These are phyloP conservation scores for Oxyria digyna DNA, from an alignment of 148 eudicot species.

Conservation along the genomic window DNA sequence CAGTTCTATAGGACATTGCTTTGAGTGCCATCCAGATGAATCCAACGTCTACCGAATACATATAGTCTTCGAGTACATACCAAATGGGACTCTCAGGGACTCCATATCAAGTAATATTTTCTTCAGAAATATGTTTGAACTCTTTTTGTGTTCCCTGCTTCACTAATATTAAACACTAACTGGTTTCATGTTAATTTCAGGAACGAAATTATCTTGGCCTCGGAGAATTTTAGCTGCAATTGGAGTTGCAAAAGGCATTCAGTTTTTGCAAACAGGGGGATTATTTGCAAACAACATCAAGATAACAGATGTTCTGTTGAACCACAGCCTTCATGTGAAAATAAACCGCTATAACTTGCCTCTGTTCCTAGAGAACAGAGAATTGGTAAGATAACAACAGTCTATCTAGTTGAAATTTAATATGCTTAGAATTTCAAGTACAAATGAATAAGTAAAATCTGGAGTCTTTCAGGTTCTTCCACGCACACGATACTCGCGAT, in stretches of 20 bases:
- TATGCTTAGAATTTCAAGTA: neutral
- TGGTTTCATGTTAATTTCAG: neutral
- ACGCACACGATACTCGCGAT: neutral
- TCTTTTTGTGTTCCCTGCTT: no score
- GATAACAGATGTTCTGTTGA: conserved; percentile 58
- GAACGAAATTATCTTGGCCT: conserved; percentile 48
- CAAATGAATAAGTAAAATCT: neutral
- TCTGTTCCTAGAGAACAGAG: conserved; percentile 36
- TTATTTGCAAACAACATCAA: conserved; percentile 48
- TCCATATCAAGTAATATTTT: conserved; percentile 41
- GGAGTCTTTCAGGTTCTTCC: neutral
- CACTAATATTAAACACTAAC: neutral
- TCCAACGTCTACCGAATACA: conserved; percentile 35
- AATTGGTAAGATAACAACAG: conserved; percentile 21
- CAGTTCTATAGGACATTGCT: conserved; percentile 72
- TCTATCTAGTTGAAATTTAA: neutral
- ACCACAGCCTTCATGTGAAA: conserved; percentile 57
- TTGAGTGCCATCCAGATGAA: conserved; percentile 57
- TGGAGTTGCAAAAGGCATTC: conserved; percentile 66
- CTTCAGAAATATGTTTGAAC: neutral
- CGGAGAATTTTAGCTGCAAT: conserved; percentile 55
- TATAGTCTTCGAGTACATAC: conserved; percentile 50
- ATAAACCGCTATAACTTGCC: conserved; percentile 60
- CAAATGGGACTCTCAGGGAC: conserved; percentile 49
- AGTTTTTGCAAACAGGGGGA: conserved; percentile 73